These are phyloP conservation scores for Basipetospora sp. DNA, from an alignment of 2,329 filamentous ascomycete genomes.

Conservation along the genomic window DNA sequence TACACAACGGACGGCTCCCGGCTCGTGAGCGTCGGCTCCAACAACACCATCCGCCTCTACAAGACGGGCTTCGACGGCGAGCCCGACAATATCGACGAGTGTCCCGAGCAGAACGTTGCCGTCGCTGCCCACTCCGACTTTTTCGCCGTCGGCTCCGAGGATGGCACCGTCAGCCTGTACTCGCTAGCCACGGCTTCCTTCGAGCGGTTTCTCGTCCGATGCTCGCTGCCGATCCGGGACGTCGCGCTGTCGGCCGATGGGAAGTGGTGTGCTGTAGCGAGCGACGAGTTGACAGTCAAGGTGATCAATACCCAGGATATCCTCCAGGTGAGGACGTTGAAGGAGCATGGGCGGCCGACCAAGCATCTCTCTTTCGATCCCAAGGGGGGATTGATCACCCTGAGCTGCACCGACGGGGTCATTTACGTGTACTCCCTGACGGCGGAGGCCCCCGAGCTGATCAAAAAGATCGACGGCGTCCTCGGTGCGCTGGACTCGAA, in stretches of 20 bases:
- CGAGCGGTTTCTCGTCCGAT: conserved; percentile 69
- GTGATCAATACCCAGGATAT: conserved; percentile 72
- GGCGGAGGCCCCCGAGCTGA: conserved; percentile 62
- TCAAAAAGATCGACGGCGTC: conserved; percentile 72
- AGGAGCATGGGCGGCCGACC: conserved; percentile 73
- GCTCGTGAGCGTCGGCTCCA: conserved; percentile 80
- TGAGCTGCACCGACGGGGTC: conserved; percentile 78
- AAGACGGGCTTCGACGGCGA: conserved; percentile 84
- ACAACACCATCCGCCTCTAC: conserved; percentile 87
- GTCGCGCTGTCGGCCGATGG: conserved; percentile 67
- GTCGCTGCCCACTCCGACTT: conserved; percentile 64
- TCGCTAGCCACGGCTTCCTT: conserved; percentile 54
- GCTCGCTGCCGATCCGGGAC: conserved; percentile 74
- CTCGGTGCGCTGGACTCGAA: conserved; percentile 68
- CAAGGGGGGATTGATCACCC: conserved; percentile 56
- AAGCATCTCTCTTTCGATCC: conserved; percentile 85
- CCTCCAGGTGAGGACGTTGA: conserved; percentile 58
- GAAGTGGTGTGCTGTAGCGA: conserved; percentile 87
- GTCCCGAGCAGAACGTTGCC: conserved; percentile 69
- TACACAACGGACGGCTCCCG: conserved; percentile 82
- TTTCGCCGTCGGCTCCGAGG: conserved; percentile 81
- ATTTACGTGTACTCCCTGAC: conserved; percentile 80
- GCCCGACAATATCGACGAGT: conserved; percentile 81
- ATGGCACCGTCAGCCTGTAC: conserved; percentile 91
- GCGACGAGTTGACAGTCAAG: conserved; percentile 86